These are phyloP conservation scores for Colletotrichum shisoi DNA, from an alignment of 2,329 filamentous ascomycete genomes.

Conservation along the genomic window DNA sequence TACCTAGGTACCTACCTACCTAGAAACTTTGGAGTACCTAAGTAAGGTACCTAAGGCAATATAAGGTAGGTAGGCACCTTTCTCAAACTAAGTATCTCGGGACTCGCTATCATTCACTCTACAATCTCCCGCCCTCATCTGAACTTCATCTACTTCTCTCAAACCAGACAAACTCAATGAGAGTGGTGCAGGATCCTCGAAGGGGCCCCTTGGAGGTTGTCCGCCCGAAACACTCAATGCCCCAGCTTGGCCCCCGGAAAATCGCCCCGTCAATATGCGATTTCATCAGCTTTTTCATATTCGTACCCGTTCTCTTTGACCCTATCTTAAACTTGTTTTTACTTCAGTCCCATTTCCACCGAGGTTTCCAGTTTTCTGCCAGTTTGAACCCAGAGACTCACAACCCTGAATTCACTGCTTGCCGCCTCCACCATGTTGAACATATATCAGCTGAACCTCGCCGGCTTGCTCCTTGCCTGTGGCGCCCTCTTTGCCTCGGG, in stretches of 20 bases:
- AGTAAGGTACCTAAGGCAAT: too few relatives aligned
- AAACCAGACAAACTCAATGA: conserved; percentile 21
- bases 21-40: too few relatives aligned
- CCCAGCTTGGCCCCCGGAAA: conserved; percentile 32
- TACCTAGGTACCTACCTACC: too few relatives aligned
- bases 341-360: neutral
- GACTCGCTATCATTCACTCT: neutral
- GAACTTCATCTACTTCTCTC: neutral
- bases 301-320: neutral
- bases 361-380: neutral
- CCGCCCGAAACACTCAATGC: conserved; percentile 36
- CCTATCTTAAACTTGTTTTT: neutral
- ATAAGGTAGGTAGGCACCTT: too few relatives aligned
- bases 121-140: neutral
- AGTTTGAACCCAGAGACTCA: neutral
- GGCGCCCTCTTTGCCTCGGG: conserved; percentile 41
- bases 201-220: conserved; percentile 16
- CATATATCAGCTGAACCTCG: conserved; percentile 49
- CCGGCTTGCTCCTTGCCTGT: conserved; percentile 47
- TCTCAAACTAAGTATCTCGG: too few relatives aligned
- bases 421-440: conserved; percentile 42
- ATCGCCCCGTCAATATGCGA: conserved; percentile 18
- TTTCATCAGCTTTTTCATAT: neutral
- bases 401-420: neutral
- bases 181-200: neutral